phyloP scores from a whole-genome alignment of 2,329 filamentous ascomycete genomes.

The Ceratocystis eucalypticola region DNA sequence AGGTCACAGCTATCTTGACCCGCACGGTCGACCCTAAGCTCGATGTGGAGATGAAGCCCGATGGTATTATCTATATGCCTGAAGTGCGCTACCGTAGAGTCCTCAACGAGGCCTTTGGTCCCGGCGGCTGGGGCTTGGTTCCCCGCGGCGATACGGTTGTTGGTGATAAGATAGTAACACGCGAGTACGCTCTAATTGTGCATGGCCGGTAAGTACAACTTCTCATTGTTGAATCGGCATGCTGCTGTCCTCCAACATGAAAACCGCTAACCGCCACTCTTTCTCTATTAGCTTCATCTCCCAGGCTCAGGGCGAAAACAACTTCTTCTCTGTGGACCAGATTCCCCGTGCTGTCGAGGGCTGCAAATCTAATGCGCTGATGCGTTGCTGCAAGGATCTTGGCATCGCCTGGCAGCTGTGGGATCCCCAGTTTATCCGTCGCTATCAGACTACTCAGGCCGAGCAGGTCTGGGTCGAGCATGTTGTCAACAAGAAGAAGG shows the following conservation, averaged over 20 bases:
- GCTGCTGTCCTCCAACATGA: neutral
- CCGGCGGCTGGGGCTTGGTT: constrained; percentile 88
- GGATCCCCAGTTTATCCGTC: constrained; percentile 83
- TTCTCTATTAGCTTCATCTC: constrained; percentile 57
- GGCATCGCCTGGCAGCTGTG: constrained; percentile 90
- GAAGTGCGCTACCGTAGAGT: constrained; percentile 97
- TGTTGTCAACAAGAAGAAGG: constrained; percentile 70
- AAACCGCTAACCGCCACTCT: neutral
- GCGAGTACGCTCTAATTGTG: constrained; percentile 85
- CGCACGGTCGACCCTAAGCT: constrained; percentile 46
- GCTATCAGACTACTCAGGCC: constrained; percentile 61
- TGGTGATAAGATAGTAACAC: constrained; percentile 64
- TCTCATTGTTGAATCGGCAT: constrained; percentile 3
- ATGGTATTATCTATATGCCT: constrained; percentile 89
- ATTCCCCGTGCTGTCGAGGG: constrained; percentile 92
- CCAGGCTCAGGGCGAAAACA: constrained; percentile 85
- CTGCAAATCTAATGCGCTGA: constrained; percentile 92
- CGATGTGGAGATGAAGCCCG: constrained; percentile 94
- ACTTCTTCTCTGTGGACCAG: constrained; percentile 78
- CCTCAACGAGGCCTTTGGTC: constrained; percentile 80
- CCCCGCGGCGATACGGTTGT: constrained; percentile 76
- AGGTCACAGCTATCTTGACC: constrained; percentile 55
- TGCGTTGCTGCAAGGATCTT: constrained; percentile 96
- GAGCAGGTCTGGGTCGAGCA: constrained; percentile 88
- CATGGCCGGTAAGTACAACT: constrained; percentile 59